Conservation (phyloP, 371 early-diverging fungal species). For the Mucor indicus region DNA sequence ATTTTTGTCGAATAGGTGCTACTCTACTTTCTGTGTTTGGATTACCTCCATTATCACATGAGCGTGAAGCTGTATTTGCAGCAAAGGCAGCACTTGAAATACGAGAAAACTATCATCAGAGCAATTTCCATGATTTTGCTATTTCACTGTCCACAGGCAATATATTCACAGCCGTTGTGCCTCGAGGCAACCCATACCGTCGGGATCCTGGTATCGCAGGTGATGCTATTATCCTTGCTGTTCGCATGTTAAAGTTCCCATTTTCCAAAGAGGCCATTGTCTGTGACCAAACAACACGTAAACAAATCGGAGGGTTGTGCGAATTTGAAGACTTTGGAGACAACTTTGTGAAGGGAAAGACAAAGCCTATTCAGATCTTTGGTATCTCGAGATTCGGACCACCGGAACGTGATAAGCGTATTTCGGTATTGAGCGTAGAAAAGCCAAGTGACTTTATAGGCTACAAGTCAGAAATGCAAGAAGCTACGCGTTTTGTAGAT, state of each 20-base stretch:
- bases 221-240: constrained; percentile 60
- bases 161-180: constrained; percentile 50
- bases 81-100: constrained; percentile 54
- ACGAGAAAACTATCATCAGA: constrained; percentile 26
- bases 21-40: constrained; percentile 57
- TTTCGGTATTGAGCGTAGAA: constrained; percentile 23
- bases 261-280: constrained; percentile 48
- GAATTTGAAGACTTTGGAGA: constrained; percentile 59
- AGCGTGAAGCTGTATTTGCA: constrained; percentile 59
- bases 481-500: constrained; percentile 31
- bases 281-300: constrained; percentile 51
- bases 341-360: constrained; percentile 58
- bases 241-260: constrained; percentile 56
- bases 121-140: constrained; percentile 36
- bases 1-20: constrained; percentile 39
- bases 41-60: constrained; percentile 59
- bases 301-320: constrained; percentile 47
- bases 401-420: constrained; percentile 36
- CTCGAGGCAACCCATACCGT: constrained; percentile 50
- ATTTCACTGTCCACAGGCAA: constrained; percentile 59
- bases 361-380: constrained; percentile 50
- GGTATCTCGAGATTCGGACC: constrained; percentile 45
- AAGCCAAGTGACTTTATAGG: constrained; percentile 43
- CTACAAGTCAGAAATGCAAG: constrained; percentile 48
- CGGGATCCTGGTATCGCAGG: constrained; percentile 61